Conservation (phyloP, 2,329 filamentous ascomycete species). For the Amylocarpus encephaloides region DNA sequence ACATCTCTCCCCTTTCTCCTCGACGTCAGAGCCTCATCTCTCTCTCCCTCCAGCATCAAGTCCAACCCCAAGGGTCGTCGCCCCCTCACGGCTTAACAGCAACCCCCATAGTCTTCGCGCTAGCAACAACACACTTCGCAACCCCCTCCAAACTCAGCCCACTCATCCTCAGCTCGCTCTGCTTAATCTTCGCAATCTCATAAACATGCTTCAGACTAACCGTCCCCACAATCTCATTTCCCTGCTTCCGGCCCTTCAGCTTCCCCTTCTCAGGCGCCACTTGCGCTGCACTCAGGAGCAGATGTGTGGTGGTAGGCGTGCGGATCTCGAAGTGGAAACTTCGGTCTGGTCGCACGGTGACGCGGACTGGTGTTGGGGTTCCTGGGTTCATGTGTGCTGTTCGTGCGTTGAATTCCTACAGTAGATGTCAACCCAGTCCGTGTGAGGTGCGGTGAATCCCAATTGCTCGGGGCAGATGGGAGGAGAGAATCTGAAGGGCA, state of each 20-base stretch:
- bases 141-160: constrained; percentile 64
- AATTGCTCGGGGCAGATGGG: background rate
- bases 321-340: constrained; percentile 90
- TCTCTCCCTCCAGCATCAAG: background rate
- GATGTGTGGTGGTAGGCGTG: constrained; percentile 88
- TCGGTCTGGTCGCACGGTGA: constrained; percentile 87
- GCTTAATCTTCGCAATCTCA: constrained; percentile 97
- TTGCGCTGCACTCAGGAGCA: constrained; percentile 78
- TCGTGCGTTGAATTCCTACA: constrained; percentile 91
- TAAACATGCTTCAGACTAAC: constrained; percentile 93
- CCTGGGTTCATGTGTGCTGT: constrained; percentile 78
- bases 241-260: constrained; percentile 62
- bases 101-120: constrained; percentile 71
- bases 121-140: constrained; percentile 67
- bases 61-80: background rate
- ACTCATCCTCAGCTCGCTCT: constrained; percentile 66
- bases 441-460: background rate
- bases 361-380: constrained; percentile 82
- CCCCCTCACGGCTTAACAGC: constrained; percentile 60
- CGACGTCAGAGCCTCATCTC: background rate
- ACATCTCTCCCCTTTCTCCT: no score
- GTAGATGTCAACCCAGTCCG: background rate
- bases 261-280: constrained; percentile 66
- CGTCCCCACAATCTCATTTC: constrained; percentile 69
- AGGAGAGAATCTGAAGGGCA: constrained; percentile 12